Evolutionary conservation across 73 alveolate genomes (phyloP).

Genomic region (Uronychia binucleata): DNA sequence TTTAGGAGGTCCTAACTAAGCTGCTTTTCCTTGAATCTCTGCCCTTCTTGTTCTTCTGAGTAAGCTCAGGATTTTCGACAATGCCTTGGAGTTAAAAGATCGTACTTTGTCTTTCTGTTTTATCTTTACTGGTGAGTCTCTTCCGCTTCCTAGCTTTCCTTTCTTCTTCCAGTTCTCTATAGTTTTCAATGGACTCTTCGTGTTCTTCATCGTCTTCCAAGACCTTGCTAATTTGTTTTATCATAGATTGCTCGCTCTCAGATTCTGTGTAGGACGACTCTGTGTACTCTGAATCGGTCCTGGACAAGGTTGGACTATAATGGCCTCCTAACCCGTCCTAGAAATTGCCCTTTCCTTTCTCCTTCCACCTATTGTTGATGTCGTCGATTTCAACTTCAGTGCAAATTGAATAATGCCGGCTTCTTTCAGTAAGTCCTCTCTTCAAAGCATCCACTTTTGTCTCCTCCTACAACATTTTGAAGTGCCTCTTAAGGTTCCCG

Average conservation of each 20-base stretch:
- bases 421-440: not conserved
- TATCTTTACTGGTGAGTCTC: not conserved
- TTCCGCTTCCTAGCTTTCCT: not conserved
- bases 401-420: not conserved
- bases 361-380: not conserved
- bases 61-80: no score
- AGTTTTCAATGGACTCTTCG: not conserved
- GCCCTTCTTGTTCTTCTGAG: no score
- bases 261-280: not conserved
- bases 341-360: not conserved
- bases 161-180: not conserved
- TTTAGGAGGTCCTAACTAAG: no score
- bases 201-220: not conserved
- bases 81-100: no score
- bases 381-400: not conserved
- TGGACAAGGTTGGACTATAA: not conserved
- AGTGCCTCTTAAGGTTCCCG: conserved; percentile 21
- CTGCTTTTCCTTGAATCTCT: no score
- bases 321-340: not conserved
- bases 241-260: no score
- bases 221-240: not conserved
- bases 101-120: not conserved
- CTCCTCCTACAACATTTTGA: not conserved
- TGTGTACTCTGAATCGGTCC: not conserved
- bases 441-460: not conserved